Conservation (phyloP, 805 yeast species). For the Citeromyces nyonsensis region DNA sequence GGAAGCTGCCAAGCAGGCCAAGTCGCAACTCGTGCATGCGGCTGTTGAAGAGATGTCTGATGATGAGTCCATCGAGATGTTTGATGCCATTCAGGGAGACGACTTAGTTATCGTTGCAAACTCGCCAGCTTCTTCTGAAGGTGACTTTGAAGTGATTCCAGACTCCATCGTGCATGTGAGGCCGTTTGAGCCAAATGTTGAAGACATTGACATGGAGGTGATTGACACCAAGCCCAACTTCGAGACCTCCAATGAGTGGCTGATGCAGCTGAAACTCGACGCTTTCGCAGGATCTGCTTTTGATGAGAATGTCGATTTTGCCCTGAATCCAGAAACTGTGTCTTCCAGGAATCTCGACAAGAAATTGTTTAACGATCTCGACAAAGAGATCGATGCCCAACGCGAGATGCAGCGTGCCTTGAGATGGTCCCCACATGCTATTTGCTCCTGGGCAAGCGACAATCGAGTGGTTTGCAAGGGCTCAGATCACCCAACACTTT, state of each 20-base stretch:
- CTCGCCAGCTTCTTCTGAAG: background rate
- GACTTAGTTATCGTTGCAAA: constrained; percentile 1
- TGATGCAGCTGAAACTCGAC: constrained; percentile 40
- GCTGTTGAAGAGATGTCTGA: constrained; percentile 8
- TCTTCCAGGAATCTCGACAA: background rate
- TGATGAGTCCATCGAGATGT: constrained; percentile 7
- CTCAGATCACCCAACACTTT: constrained; percentile 12
- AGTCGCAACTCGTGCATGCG: background rate
- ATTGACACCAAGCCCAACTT: constrained; percentile 23
- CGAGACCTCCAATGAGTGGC: constrained; percentile 46
- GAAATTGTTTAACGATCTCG: background rate
- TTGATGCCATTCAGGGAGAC: constrained; percentile 5
- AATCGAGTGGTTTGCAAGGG: constrained; percentile 3
- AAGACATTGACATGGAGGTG: constrained; percentile 26
- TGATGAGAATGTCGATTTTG: constrained; percentile 2
- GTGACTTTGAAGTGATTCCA: constrained; percentile 1
- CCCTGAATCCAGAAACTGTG: background rate
- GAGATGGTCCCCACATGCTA: too few relatives aligned
- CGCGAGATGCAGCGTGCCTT: too few relatives aligned
- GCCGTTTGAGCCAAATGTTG: constrained; percentile 54
- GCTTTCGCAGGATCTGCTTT: constrained; percentile 23
- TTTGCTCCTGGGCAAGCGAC: background rate
- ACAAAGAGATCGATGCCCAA: background rate
- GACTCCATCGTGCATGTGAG: constrained; percentile 37
- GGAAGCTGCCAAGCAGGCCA: constrained; percentile 6